Evolutionary conservation across 2,329 filamentous ascomycete species (phyloP).

Genomic region (Fusarium sp.): DNA sequence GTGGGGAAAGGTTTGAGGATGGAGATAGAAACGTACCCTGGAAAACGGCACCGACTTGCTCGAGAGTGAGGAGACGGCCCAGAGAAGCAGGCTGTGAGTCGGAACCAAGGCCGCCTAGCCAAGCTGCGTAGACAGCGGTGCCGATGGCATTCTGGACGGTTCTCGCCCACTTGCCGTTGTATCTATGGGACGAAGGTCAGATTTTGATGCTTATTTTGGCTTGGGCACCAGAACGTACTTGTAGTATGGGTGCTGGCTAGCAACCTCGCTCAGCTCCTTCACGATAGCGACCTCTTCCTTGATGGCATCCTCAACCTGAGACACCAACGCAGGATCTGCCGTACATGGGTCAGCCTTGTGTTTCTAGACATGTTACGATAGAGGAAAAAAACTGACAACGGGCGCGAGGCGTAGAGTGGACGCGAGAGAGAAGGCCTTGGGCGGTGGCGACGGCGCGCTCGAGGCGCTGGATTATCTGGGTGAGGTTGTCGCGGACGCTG

Average conservation of each 20-base stretch:
- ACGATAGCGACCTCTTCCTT: constrained; percentile 80
- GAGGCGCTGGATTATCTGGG: constrained; percentile 84
- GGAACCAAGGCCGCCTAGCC: constrained; percentile 80
- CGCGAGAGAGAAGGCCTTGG: constrained; percentile 87
- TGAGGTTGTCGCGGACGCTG: constrained; percentile 84
- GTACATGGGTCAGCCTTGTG: neutral
- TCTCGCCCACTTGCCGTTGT: constrained; percentile 89
- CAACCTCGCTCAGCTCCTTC: constrained; percentile 77
- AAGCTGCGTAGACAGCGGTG: constrained; percentile 73
- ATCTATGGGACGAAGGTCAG: constrained; percentile 58
- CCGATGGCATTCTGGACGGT: constrained; percentile 84
- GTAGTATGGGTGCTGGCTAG: constrained; percentile 94
- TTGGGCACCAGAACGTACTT: constrained; percentile 69
- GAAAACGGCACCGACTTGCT: constrained; percentile 86
- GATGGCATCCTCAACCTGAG: constrained; percentile 80
- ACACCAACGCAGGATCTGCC: constrained; percentile 75
- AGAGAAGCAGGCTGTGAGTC: constrained; percentile 68
- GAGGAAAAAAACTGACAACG: constrained; percentile 60
- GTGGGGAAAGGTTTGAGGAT: neutral
- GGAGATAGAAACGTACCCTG: constrained; percentile 67
- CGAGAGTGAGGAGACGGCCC: constrained; percentile 84
- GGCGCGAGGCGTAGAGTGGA: constrained; percentile 85
- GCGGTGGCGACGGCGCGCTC: constrained; percentile 87
- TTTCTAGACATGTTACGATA: neutral
- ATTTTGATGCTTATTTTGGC: neutral